Conservation (phyloP, 257 asterid species). For the Solanum lycopersicoides region DNA sequence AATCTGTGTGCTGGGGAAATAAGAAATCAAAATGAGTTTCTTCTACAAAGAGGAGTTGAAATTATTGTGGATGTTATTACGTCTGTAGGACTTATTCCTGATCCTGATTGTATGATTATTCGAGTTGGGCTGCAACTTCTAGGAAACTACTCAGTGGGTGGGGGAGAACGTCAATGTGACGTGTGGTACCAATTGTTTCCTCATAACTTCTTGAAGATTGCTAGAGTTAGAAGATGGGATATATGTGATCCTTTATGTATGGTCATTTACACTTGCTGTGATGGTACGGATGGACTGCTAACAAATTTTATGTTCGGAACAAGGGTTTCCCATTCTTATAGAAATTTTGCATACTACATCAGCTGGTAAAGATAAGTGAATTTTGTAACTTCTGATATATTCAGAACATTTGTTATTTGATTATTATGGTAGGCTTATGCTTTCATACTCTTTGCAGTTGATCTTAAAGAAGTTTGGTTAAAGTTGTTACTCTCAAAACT, state of each 20-base stretch:
- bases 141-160: constrained; percentile 72
- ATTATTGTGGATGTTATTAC: too few species aligned
- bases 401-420: neutral
- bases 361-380: constrained; percentile 22
- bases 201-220: constrained; percentile 38
- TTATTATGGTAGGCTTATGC: neutral
- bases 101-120: constrained; percentile 29
- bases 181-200: constrained; percentile 62
- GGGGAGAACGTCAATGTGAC: constrained; percentile 40
- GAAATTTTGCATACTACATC: constrained; percentile 49
- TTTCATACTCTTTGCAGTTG: constrained; percentile 38
- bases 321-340: constrained; percentile 29
- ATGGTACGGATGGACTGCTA: constrained; percentile 19
- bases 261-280: constrained; percentile 57
- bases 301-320: constrained; percentile 34
- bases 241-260: constrained; percentile 76
- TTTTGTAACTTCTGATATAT: neutral
- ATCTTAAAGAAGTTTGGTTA: constrained; percentile 51
- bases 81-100: constrained; percentile 18
- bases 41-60: too few species aligned
- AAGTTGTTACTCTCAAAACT: constrained; percentile 48
- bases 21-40: constrained; percentile 58
- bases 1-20: constrained; percentile 80
- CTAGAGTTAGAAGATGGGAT: constrained; percentile 39
- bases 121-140: constrained; percentile 59